Evolutionary conservation across 331 rosid genomes (phyloP), one percentile per base, ranked within the genome.

Genomic region (Cydonia oblonga): DNA sequence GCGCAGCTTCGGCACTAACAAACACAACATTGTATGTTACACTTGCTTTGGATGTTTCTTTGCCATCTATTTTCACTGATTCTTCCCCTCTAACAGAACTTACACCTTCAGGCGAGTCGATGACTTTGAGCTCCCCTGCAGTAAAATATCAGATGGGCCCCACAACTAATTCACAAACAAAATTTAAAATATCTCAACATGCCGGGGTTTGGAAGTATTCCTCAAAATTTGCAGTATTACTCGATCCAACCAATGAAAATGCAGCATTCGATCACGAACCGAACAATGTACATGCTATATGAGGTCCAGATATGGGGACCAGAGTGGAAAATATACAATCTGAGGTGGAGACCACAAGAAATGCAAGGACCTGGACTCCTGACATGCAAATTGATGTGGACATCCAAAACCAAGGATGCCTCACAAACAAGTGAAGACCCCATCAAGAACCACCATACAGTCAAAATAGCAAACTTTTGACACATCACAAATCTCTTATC

Each of bases 1-100:
- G 97, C 7, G 92, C 86, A 67, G 92, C 96, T 81, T 92, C 97
- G 10, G 97, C 58, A 54, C 95, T 82, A 42, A 92, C 96, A 75
- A 92, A 85, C 77, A 88, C 84, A 75, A 92, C 74, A 60, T 66
- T 88, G 71, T 70, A 16, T 49, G 70, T 70, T n/a, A 80, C 78
- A 74, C 52, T 77, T 64, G 84, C 70, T 65, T 42, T 19, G 30
- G 78, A 69, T 56, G 53, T 68, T 68, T 70, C 82, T 46, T 69
- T 78, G 40, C 64, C 84, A 32, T 71, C 77, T 35, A 32, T n/a
- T 51, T 40, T 75, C 72, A 32, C 75, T 65, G 49, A 40, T 23
- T 56, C 30, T 60, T 44, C 79, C 32, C 66, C 52, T 54, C 57
- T 32, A 53, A 46, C 68, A 6, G 65, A 32, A 44, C 44, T 53